Evolutionary conservation across 2,329 filamentous ascomycete species (phyloP).

Genomic region (Colletotrichum salicis): DNA sequence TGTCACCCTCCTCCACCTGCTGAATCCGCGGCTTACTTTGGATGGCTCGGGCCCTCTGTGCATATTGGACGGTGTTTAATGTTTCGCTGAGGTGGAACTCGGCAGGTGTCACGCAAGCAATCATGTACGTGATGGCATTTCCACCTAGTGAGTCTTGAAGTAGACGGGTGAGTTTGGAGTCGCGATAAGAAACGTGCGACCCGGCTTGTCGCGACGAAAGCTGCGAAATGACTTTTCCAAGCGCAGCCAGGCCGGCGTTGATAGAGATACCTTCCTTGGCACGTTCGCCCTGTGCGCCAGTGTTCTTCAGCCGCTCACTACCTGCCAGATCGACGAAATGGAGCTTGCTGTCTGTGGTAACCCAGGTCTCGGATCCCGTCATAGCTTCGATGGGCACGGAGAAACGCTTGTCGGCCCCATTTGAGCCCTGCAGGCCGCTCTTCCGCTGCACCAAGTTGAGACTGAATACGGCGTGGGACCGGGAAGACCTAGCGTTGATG

Average conservation of each 20-base stretch:
- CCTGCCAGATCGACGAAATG: conserved; percentile 98
- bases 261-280: conserved; percentile 98
- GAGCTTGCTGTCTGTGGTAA: conserved; percentile 96
- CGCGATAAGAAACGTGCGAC: conserved; percentile 95
- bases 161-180: conserved; percentile 94
- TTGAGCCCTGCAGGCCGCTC: conserved; percentile 61
- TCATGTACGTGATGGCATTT: conserved; percentile 99
- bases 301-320: conserved; percentile 97
- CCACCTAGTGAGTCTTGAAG: conserved; percentile 96
- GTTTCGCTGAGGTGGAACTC: conserved; percentile 99
- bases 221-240: conserved; percentile 98
- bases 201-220: conserved; percentile 89
- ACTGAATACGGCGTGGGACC: conserved; percentile 97
- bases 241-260: conserved; percentile 91
- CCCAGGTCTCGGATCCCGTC: conserved; percentile 72
- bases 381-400: conserved; percentile 88
- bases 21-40: conserved; percentile 98
- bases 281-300: conserved; percentile 91
- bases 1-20: conserved; percentile 91
- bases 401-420: conserved; percentile 80
- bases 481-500: conserved; percentile 96
- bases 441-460: conserved; percentile 92
- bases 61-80: conserved; percentile 96
- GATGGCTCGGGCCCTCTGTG: conserved; percentile 93
- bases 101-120: conserved; percentile 95